Percentiles rank a stretch among this genome's conserved stretches.
These are phyloP conservation scores for Juncus inflexus DNA, from an alignment of 176 grass and related monocot genomes.

Conservation along the genomic window DNA sequence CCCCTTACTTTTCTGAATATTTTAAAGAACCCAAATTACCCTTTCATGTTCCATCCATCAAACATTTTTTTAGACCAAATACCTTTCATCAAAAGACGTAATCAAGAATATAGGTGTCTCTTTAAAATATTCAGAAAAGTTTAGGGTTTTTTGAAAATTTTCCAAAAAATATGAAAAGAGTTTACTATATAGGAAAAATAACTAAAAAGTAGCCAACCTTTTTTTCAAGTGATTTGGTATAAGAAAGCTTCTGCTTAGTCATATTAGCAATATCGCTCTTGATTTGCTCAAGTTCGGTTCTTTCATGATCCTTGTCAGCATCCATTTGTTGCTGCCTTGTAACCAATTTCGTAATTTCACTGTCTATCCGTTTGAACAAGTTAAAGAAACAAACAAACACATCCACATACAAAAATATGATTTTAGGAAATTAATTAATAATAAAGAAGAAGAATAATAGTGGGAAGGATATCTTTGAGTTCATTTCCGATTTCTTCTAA, in stretches of 20 bases:
- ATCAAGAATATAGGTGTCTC: too few species aligned
- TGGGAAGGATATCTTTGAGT: slow-evolving; percentile 84
- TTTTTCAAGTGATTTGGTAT: slow-evolving; percentile 74
- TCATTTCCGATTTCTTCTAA: slow-evolving; percentile 61
- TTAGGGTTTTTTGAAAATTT: too few species aligned
- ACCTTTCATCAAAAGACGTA: too few species aligned
- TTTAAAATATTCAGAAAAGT: too few species aligned
- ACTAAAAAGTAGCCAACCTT: slow-evolving; percentile 49
- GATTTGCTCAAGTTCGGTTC: slow-evolving; percentile 69
- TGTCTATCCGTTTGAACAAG: slow-evolving; percentile 91
- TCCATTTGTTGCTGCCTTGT: slow-evolving; percentile 92
- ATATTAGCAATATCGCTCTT: slow-evolving; percentile 58
- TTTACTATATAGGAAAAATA: slow-evolving; percentile 9
- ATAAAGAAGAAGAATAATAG: slow-evolving; percentile 15
- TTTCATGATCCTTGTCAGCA: slow-evolving; percentile 81
- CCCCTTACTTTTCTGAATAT: too few species aligned
- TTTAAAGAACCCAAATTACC: too few species aligned
- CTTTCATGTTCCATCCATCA: too few species aligned
- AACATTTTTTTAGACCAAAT: too few species aligned
- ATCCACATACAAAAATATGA: neutral
- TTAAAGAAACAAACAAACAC: slow-evolving; percentile 51
- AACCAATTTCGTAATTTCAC: slow-evolving; percentile 80
- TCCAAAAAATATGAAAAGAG: slow-evolving; percentile 4
- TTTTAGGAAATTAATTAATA: neutral
- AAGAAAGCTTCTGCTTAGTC: slow-evolving; percentile 65